Base-by-base conservation (phyloP, 371 early-diverging fungal species). In the Mortierella polycephala region DNA sequence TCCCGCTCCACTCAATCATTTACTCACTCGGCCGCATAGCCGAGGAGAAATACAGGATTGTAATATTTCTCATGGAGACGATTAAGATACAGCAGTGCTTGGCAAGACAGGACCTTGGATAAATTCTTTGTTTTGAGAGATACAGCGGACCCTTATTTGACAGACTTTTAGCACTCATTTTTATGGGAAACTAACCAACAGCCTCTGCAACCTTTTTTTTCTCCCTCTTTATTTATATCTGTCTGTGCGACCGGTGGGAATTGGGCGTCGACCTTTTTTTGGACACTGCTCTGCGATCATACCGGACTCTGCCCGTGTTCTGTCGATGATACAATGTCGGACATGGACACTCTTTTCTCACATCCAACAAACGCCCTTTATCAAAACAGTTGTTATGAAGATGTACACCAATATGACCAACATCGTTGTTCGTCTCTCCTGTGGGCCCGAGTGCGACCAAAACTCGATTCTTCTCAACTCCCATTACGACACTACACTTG, bases 331-430 rank as follows among this genome's bases (percentile, higher is more conserved):
- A 4, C 30, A 30, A 30, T 4, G 4, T 30, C 14, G 20, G 18
- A 13, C 51, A 18, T n/a, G 5, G 51, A 18, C n/a, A 21, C 39
- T 45, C 3, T 8, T 40, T 20, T 47, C n/a, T 40, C 7, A 18
- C 39, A 20, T 7, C 13, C 13, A 7, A 1, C 39, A 4, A 30
- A 21, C 8, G 18, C 40, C n/a, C 16, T 18, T 21, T 42, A 37
- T 57, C 41, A 18, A 2, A 12, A 4, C 21, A 89, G 89, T 89
- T 84, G 87, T 89, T 0, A 81, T 88, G 61, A 88, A 88, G 67
- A 86, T 85, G 60, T 93, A 91, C 69, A 83, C 85, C 40, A 91
- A 92, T 63, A 84, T 92, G 59, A 90, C 92, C 51, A 92, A 92
- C 68, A 86, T 93, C 52, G 83, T 92, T 64, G 94, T 90, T 9